Conservation (phyloP, 2,329 filamentous ascomycete species). For the Colletotrichum somersetense region DNA sequence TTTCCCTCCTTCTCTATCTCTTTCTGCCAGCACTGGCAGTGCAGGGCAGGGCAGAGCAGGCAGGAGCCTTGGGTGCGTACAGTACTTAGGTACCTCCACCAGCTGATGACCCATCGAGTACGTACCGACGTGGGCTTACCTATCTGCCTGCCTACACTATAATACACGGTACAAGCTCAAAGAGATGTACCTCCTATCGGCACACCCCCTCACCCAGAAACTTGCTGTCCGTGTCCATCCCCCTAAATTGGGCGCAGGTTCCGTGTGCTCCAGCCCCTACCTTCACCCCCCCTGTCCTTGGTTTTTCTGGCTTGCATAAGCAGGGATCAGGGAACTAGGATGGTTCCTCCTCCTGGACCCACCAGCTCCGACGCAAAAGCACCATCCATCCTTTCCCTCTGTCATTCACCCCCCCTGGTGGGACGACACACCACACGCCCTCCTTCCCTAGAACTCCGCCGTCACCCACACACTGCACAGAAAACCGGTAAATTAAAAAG, state of each 20-base stretch:
- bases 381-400: too few relatives aligned
- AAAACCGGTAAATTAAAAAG: conserved; percentile 38
- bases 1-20: neutral
- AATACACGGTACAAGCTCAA: neutral
- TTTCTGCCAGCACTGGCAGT: neutral
- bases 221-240: conserved; percentile 13
- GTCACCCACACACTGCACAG: conserved; percentile 21
- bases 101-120: too few relatives aligned
- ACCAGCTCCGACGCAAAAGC: neutral
- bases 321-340: conserved; percentile 6
- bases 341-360: neutral
- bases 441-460: conserved; percentile 4
- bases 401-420: neutral
- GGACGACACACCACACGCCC: neutral
- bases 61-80: neutral
- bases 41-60: neutral
- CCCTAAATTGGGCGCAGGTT: conserved; percentile 25
- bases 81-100: neutral
- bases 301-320: neutral
- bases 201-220: neutral
- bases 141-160: neutral
- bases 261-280: neutral
- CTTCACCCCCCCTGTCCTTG: conserved; percentile 2
- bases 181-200: neutral
- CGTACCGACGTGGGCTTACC: too few relatives aligned